A percentile compares a stretch with the other conserved stretches of the same genome.
Evolutionary conservation across 2,329 filamentous ascomycete genomes (phyloP).

Genomic region (Alternaria viburni): DNA sequence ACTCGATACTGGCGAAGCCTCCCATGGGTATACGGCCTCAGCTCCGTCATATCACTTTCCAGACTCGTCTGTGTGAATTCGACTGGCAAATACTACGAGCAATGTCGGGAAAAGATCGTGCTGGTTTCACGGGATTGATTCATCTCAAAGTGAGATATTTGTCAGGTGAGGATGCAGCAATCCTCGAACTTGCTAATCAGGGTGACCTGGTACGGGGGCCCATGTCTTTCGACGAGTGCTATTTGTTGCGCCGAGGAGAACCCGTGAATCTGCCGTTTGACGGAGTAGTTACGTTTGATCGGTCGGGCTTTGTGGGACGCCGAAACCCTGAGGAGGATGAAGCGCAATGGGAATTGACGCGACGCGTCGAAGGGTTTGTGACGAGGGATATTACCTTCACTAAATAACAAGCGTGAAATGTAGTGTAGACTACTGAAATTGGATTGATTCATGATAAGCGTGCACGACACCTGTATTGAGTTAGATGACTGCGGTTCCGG

Average conservation of each 20-base stretch:
- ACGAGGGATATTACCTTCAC: not conserved
- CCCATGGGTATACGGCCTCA: not conserved
- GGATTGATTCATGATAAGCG: not conserved
- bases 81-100: not conserved
- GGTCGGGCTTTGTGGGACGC: not conserved
- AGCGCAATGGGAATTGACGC: not conserved
- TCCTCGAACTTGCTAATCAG: too few relatives aligned
- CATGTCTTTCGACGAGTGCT: not conserved
- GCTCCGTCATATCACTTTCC: not conserved
- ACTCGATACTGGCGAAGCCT: not conserved
- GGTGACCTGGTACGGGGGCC: too few relatives aligned
- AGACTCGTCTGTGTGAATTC: not conserved
- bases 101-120: not conserved
- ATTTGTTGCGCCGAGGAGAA: not conserved
- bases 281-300: not conserved
- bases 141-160: not conserved
- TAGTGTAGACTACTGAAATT: not conserved
- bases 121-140: not conserved
- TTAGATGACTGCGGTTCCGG: not conserved
- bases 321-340: not conserved
- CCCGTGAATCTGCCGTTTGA: not conserved
- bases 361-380: not conserved
- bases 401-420: not conserved
- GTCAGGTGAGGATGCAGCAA: not conserved
- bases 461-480: not conserved